These are phyloP conservation scores for Larix kaempferi DNA, from an alignment of 75 land plant species.

Conservation along the genomic window DNA sequence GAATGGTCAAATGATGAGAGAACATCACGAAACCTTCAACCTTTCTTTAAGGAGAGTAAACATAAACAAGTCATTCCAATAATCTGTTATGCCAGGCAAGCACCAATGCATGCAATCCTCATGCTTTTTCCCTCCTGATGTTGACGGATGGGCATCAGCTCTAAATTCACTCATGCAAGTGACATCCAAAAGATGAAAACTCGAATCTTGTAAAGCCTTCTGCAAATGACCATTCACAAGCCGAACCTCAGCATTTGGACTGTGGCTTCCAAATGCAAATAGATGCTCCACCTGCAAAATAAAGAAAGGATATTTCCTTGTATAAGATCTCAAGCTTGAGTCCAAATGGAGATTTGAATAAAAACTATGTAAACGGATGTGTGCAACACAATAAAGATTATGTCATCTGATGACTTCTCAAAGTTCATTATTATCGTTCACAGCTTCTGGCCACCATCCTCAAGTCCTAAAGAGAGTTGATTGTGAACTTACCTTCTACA, in stretches of 20 bases:
- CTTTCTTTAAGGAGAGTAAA: neutral
- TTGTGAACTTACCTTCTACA: neutral
- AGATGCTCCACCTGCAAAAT: constrained; percentile 56
- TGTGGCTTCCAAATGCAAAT: constrained; percentile 51
- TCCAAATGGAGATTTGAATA: neutral
- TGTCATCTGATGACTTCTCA: neutral
- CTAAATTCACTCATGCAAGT: constrained; percentile 79
- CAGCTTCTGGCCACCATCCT: neutral
- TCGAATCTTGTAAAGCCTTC: constrained; percentile 48
- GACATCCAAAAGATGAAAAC: constrained; percentile 61
- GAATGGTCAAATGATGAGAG: too few species aligned
- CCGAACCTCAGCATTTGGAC: constrained; percentile 65
- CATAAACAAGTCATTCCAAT: constrained; percentile 81
- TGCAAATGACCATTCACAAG: constrained; percentile 59
- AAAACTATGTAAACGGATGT: neutral
- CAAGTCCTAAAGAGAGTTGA: neutral
- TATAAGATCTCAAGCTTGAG: neutral
- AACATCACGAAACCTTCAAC: too few species aligned
- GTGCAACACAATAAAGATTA: neutral
- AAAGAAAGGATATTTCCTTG: neutral
- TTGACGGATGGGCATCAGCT: constrained; percentile 88
- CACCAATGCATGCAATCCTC: constrained; percentile 99
- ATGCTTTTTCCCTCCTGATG: constrained; percentile 75
- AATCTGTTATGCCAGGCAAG: constrained; percentile 83
- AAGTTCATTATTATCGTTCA: neutral